Percentiles rank a stretch among this genome's conserved stretches.
These are phyloP conservation scores for Typha latifolia DNA, from an alignment of 176 grass and related monocot species.

Conservation along the genomic window DNA sequence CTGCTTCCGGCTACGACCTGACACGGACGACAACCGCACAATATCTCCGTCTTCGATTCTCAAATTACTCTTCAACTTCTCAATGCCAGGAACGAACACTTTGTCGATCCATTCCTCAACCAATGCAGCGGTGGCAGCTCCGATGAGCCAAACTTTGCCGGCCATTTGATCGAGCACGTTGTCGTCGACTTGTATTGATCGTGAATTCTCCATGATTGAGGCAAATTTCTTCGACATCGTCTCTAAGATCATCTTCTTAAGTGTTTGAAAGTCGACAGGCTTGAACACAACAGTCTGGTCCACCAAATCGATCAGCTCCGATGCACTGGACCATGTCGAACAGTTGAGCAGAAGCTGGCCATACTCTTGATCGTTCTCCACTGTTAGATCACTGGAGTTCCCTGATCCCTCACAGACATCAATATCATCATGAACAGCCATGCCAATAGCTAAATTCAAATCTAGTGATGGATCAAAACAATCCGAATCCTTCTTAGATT, in stretches of 20 bases:
- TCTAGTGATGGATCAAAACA: constrained; percentile 38
- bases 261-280: constrained; percentile 29
- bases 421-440: constrained; percentile 19
- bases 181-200: constrained; percentile 27
- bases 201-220: constrained; percentile 4
- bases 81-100: constrained; percentile 31
- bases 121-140: constrained; percentile 6
- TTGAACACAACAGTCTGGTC: constrained; percentile 51
- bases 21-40: constrained; percentile 34
- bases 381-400: constrained; percentile 73
- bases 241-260: constrained; percentile 42
- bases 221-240: constrained; percentile 29
- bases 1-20: constrained; percentile 12
- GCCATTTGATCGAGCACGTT: constrained; percentile 29
- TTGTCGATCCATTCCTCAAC: constrained; percentile 45
- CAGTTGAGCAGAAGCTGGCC: background rate
- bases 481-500: constrained; percentile 12
- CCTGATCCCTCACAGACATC: constrained; percentile 41
- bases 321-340: constrained; percentile 6
- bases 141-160: constrained; percentile 24
- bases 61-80: constrained; percentile 33
- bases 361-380: constrained; percentile 50
- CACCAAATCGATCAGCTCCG: constrained; percentile 31
- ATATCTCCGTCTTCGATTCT: constrained; percentile 24
- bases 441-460: constrained; percentile 41